These are phyloP conservation scores for Agmasoma carcini DNA, from an alignment of 371 early-diverging fungal genomes.

Conservation along the genomic window DNA sequence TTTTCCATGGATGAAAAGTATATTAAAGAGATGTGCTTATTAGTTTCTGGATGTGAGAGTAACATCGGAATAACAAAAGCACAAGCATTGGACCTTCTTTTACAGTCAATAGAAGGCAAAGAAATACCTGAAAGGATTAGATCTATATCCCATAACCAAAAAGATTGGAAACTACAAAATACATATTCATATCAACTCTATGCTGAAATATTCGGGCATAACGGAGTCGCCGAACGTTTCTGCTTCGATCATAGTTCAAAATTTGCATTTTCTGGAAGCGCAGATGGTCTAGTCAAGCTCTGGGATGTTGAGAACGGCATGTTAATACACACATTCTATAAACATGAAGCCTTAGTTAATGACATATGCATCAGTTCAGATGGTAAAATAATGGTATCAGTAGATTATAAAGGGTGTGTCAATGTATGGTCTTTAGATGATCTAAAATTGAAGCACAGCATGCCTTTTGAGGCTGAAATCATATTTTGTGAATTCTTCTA, in stretches of 20 bases:
- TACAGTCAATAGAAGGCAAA: too few species aligned
- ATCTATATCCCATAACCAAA: too few species aligned
- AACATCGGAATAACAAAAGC: too few species aligned
- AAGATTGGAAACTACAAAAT: too few species aligned
- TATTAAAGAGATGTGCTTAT: too few species aligned
- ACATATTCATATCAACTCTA: constrained; percentile 5
- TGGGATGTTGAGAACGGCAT: constrained; percentile 42
- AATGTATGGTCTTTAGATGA: constrained; percentile 34
- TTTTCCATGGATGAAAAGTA: too few species aligned
- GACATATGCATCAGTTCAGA: constrained; percentile 46
- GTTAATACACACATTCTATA: constrained; percentile 37
- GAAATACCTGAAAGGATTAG: too few species aligned
- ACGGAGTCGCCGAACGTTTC: constrained; percentile 46
- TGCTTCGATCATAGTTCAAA: constrained; percentile 43
- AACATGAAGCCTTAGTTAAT: constrained; percentile 37
- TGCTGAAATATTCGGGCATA: constrained; percentile 45
- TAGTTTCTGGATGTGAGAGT: too few species aligned
- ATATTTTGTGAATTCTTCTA: constrained; percentile 48
- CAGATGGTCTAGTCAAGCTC: constrained; percentile 52
- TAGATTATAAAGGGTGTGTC: constrained; percentile 44
- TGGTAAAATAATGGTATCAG: constrained; percentile 41
- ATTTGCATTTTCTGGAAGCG: constrained; percentile 46
- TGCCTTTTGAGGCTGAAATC: constrained; percentile 19
- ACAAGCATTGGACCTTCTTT: too few species aligned
- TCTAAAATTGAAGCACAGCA: constrained; percentile 9